Percentiles rank a stretch among this genome's conserved stretches.
Evolutionary conservation across 192 early-diverging fungal genomes (phyloP).

Genomic region (Dissophora ornata): DNA sequence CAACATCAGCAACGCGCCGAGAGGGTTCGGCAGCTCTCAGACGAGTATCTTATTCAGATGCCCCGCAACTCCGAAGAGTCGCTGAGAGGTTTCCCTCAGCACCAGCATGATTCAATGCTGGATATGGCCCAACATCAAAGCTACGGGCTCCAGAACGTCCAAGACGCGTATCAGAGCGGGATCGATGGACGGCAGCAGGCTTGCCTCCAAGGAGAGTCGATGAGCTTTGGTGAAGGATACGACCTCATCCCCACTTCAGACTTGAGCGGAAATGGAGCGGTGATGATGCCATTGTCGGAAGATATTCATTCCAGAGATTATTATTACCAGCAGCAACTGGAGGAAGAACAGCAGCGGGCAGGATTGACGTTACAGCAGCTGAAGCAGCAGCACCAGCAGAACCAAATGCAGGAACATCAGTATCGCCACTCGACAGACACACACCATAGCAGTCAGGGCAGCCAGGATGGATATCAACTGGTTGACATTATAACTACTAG

Average conservation of each 20-base stretch:
- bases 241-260: conserved; percentile 22
- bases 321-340: conserved; percentile 10
- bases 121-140: conserved; percentile 6
- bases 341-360: conserved; percentile 11
- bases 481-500: conserved; percentile 40
- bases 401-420: conserved; percentile 4
- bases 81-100: conserved; percentile 9
- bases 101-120: conserved; percentile 15
- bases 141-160: conserved; percentile 8
- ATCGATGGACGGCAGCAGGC: conserved; percentile 13
- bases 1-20: conserved; percentile 13
- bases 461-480: conserved; percentile 44
- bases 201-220: background rate
- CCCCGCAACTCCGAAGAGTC: conserved; percentile 48
- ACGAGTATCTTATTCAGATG: conserved; percentile 48
- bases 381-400: conserved; percentile 34
- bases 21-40: conserved; percentile 39
- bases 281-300: background rate
- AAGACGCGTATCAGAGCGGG: background rate
- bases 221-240: conserved; percentile 51
- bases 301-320: conserved; percentile 1
- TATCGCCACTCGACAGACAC: conserved; percentile 26
- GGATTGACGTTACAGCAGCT: conserved; percentile 41
- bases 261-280: background rate
- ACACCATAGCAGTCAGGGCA: conserved; percentile 28